Evolutionary conservation across 805 yeast species (phyloP), one percentile per base, ranked within the genome.

Genomic region (Clavispora vitiphila): DNA sequence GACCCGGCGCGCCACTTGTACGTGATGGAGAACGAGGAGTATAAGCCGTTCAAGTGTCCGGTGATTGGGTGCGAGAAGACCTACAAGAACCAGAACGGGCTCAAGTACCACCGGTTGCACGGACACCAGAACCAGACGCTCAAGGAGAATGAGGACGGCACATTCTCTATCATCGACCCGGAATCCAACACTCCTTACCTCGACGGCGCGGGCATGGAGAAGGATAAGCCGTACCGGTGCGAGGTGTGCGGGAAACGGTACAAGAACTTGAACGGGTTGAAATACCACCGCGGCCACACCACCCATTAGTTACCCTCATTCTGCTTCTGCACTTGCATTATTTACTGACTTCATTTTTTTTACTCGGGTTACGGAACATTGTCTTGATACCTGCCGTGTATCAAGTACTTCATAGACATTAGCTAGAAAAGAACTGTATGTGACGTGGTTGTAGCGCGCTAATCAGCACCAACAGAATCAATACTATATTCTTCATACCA

Each of bases 61-160:
- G 99, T 93, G 34, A 86, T 89, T 57, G 99, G 99, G 7, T 93
- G 99, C 65, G 97, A 90, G 55, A 93, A 93, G 71, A 90, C 91
- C 22, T 93, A 93, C 65, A 93, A 93, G 69, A 93, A 93, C 64
- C 99, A 93, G 67, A 93, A 93, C 60, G 99, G 99, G 14, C 74
- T 93, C 58, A 93, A 93, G 64, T 93, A 93, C 65, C 99, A 93
- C 66, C 77, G 96, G 50, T 70, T 85, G 43, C 99, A 91, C 62
- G 99, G 99, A 31, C 99, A 91, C 66, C 97, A 90, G 65, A 90
- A 91, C 60, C 99, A 91, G 65, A 88, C 87, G 27, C 68, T 91
- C 43, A 84, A 87, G 56, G 86, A 83, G 53, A 91, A 91, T 59
- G 85, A 89, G 10, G 98, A 91, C 60, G 99, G 99, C 4, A 82